Evolutionary conservation across 2,329 filamentous ascomycete genomes (phyloP).

Genomic region (Grosmannia serpens): DNA sequence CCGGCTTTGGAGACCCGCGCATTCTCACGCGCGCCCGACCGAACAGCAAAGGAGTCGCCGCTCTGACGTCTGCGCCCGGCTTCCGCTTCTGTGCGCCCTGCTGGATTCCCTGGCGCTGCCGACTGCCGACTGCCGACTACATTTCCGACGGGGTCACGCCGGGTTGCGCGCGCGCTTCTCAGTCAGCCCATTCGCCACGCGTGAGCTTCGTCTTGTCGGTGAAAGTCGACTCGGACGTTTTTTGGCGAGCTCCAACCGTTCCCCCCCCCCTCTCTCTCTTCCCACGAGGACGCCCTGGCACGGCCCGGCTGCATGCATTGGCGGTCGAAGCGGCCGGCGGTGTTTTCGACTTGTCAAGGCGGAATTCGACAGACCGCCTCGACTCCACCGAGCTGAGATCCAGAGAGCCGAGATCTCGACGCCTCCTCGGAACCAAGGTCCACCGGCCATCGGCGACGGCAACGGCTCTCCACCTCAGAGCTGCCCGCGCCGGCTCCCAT

Average conservation of each 20-base stretch:
- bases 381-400: not conserved
- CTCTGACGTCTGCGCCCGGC: not conserved
- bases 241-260: too few species aligned
- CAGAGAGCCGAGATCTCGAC: not conserved
- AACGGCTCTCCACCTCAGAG: not conserved
- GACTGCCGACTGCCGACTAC: not conserved
- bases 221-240: too few species aligned
- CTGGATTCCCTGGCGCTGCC: not conserved
- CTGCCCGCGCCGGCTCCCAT: not conserved
- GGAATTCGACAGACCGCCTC: not conserved
- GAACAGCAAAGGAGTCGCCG: not conserved
- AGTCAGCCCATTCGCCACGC: too few species aligned
- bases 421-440: not conserved
- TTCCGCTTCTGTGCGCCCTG: not conserved
- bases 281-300: not conserved
- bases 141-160: not conserved
- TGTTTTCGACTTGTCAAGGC: not conserved
- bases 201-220: too few species aligned
- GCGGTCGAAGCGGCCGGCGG: not conserved
- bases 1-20: not conserved
- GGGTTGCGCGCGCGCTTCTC: too few species aligned
- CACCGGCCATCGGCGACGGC: not conserved
- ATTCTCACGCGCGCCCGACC: not conserved
- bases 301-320: not conserved
- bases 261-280: not conserved